Percentiles rank a stretch among this genome's conserved stretches.
phyloP scores from a whole-genome alignment of 2,329 filamentous ascomycete genomes.

The Pseudogymnoascus sp. region DNA sequence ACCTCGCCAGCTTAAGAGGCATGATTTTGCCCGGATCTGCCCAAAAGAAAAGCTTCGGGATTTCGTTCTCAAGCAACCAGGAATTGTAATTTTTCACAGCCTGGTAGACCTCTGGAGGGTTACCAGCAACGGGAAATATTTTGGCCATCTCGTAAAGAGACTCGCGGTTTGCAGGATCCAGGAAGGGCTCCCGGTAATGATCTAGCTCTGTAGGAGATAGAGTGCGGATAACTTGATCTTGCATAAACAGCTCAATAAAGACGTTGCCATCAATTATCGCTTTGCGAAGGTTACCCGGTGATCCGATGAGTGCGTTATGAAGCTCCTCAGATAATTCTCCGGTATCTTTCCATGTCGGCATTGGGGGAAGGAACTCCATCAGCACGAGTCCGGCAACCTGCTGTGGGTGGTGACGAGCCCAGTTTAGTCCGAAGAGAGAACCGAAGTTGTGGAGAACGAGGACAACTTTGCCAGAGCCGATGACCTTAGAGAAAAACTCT shows the following conservation, averaged over 20 bases:
- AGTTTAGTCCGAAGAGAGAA: neutral
- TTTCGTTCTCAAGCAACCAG: neutral
- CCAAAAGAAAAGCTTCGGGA: conserved; percentile 8
- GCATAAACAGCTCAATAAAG: conserved; percentile 1
- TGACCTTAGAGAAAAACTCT: neutral
- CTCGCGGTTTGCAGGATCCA: neutral
- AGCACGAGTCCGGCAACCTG: neutral
- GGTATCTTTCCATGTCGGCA: neutral
- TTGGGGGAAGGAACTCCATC: conserved; percentile 3
- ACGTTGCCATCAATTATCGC: neutral
- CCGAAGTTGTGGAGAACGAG: neutral
- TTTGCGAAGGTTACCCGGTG: neutral
- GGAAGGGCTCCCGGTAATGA: conserved; percentile 3
- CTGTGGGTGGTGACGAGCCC: neutral
- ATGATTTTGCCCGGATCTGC: conserved; percentile 2
- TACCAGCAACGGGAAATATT: neutral
- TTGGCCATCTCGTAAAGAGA: neutral
- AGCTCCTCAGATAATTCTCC: neutral
- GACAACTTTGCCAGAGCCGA: neutral
- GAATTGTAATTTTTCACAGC: neutral
- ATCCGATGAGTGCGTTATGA: neutral
- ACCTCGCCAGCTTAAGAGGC: neutral
- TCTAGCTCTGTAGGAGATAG: neutral
- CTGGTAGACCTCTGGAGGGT: neutral
- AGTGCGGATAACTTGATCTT: neutral